These are phyloP conservation scores for Tolypocladium album DNA, from an alignment of 2,329 filamentous ascomycete species.

Conservation along the genomic window DNA sequence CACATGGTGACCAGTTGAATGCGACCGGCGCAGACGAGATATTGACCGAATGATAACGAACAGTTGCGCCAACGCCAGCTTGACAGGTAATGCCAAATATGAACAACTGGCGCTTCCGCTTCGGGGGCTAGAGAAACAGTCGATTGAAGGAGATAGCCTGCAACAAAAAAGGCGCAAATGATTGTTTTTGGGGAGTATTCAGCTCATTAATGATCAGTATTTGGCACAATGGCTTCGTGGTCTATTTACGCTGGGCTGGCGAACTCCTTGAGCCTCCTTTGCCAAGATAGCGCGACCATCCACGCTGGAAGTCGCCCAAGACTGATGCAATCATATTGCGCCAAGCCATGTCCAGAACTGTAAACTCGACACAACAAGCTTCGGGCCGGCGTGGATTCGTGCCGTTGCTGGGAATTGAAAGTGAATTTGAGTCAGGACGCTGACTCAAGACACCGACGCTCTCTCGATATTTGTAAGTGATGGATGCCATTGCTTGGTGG, in stretches of 20 bases:
- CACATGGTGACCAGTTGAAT: neutral
- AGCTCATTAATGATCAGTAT: neutral
- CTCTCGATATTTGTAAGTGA: neutral
- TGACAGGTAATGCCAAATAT: neutral
- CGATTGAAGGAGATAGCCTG: neutral
- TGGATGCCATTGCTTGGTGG: neutral
- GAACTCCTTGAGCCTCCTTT: neutral
- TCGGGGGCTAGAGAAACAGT: neutral
- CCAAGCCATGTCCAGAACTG: neutral
- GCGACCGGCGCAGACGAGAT: neutral
- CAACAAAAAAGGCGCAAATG: neutral
- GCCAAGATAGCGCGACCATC: neutral
- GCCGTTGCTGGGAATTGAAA: neutral
- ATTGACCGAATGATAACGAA: neutral
- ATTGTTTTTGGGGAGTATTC: neutral
- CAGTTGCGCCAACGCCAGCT: neutral
- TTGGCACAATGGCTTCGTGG: neutral
- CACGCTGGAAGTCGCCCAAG: neutral
- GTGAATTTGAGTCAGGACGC: neutral
- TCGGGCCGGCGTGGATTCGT: neutral
- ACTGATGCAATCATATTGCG: neutral
- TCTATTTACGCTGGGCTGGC: neutral
- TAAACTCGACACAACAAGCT: neutral
- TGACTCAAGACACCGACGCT: neutral
- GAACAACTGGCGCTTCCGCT: neutral